A percentile compares a stretch with the other conserved stretches of the same genome.
phyloP scores from a whole-genome alignment of 306 rosid genomes.

The Senna siamea region DNA sequence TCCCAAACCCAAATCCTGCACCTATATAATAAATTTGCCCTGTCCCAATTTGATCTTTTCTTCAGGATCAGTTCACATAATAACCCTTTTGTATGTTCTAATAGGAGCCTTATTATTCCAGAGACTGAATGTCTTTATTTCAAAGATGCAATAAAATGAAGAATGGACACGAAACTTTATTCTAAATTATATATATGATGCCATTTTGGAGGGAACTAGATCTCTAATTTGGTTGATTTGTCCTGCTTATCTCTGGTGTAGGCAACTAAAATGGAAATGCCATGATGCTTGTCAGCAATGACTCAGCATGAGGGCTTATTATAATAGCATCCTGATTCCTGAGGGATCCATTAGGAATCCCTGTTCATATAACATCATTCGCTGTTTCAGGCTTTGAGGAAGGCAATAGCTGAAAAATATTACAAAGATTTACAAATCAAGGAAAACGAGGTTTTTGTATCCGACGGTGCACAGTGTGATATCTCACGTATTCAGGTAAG shows the following conservation, averaged over 20 bases:
- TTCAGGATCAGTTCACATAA: too few species aligned
- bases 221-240: neutral
- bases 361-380: neutral
- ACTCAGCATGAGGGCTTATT: slow-evolving; percentile 3
- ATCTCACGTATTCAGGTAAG: slow-evolving; percentile 69
- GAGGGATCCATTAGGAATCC: neutral
- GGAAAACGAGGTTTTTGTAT: slow-evolving; percentile 59
- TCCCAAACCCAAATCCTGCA: neutral
- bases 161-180: neutral
- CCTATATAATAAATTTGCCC: too few species aligned
- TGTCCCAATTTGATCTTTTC: too few species aligned
- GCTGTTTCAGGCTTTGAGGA: slow-evolving; percentile 48
- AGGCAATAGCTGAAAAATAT: slow-evolving; percentile 56
- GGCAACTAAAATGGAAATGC: too few species aligned
- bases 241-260: too few species aligned
- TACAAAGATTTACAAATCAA: slow-evolving; percentile 48
- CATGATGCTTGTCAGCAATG: slow-evolving; percentile 6
- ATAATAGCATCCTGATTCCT: too few species aligned
- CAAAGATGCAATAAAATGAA: neutral
- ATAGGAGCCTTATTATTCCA: neutral
- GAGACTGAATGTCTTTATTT: neutral
- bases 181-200: neutral
- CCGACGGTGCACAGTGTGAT: slow-evolving; percentile 77
- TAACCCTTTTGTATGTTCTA: neutral
- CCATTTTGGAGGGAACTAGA: neutral